Base-by-base conservation (phyloP, 2,329 filamentous ascomycete genomes). In the Phaeosphaeria sp. region DNA sequence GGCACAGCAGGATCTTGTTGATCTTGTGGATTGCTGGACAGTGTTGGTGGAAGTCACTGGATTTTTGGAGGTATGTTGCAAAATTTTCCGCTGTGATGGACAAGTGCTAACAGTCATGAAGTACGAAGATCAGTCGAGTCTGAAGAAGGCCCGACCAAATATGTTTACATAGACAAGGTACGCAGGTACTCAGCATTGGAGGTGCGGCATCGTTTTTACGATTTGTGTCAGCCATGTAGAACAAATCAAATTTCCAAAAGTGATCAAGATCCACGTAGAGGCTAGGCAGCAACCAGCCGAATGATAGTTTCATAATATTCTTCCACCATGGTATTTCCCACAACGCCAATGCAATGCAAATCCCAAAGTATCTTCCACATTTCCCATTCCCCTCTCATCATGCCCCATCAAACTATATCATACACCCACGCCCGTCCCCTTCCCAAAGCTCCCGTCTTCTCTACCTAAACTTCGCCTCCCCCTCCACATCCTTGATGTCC, bases 11-110 rank as follows among this genome's bases (percentile, higher is more conserved):
- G 85, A 87, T 62, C 81, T 96, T 39, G 85, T 87, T 48, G 92
- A 94, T 66, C 78, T 98, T 65, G 91, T 93, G 6, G 92, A 96
- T 75, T 89, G 91, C 47, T 91, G 95, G 71, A 89, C 94, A 78
- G 83, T 95, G 54, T 82, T 98, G 63, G 91, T 97, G 70, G 85
- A 89, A 27, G 87, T 92, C 39, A 96, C 92, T 10, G 89, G 87
- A 44, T 97, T 96, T 76, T 80, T 97, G 53, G 90, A 97, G 83
- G 93, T 96, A 81, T 54, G 71, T 59, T 17, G 15, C 20, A 15
- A 3, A 11, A 5, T 3, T 6, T 5, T 44, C 1, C 20, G 7
- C 11, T 17, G 6, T 46, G 20, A 47, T 58, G 52, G 60, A n/a
- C 3, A 15, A 20, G 13, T 36, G 23, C 56, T 65, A 53, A 66